Percentiles rank a stretch among this genome's conserved stretches.
Evolutionary conservation across 768 basidiomycete species (phyloP).

Genomic region (Boletellus sp.): DNA sequence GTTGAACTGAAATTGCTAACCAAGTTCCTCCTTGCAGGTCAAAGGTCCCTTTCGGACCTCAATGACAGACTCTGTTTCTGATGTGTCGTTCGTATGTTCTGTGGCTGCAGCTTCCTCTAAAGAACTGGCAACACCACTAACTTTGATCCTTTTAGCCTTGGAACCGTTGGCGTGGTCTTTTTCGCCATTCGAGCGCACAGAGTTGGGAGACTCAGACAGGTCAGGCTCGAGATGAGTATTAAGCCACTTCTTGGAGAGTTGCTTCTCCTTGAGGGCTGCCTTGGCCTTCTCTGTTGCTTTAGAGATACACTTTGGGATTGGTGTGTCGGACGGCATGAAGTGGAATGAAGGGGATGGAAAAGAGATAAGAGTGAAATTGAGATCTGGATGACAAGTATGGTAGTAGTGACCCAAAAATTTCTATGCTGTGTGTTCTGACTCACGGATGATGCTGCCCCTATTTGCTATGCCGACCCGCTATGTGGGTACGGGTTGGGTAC

Average conservation of each 20-base stretch:
- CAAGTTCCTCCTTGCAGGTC: too few relatives aligned
- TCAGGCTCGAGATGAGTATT: background rate
- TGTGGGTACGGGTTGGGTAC: too few relatives aligned
- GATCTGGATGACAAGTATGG: background rate
- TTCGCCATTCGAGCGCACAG: too few relatives aligned
- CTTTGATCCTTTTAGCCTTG: too few relatives aligned
- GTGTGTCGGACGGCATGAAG: background rate
- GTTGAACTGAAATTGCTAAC: background rate
- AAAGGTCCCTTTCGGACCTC: background rate
- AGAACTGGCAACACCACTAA: too few relatives aligned
- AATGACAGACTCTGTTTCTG: background rate
- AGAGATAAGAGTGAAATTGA: too few relatives aligned
- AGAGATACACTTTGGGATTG: background rate
- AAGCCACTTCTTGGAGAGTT: background rate
- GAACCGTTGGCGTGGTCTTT: too few relatives aligned
- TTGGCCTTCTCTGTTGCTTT: background rate
- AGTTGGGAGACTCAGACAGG: too few relatives aligned
- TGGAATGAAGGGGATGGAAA: background rate
- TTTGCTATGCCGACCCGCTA: too few relatives aligned
- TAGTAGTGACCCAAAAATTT: background rate
- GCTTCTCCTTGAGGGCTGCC: background rate
- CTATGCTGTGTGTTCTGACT: background rate
- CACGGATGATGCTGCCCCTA: too few relatives aligned
- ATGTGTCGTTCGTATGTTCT: too few relatives aligned
- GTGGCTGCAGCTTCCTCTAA: too few relatives aligned